These are phyloP conservation scores for Thinopyrum obtusiflorum DNA, from an alignment of 202 grass and related monocot genomes.

Conservation along the genomic window DNA sequence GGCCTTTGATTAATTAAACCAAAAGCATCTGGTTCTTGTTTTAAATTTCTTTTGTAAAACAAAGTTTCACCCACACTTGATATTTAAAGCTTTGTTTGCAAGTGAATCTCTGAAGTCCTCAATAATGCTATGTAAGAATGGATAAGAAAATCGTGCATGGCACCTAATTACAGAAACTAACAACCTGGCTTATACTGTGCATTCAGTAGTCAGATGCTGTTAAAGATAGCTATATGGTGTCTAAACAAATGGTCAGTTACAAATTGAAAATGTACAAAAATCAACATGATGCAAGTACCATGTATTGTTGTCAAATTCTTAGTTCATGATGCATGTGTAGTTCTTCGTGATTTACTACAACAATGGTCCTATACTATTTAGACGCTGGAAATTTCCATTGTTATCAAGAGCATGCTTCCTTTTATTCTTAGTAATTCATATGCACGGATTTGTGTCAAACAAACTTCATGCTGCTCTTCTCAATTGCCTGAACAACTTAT, in stretches of 20 bases:
- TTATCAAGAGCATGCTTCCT: background rate
- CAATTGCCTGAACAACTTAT: no score
- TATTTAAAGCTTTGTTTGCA: no score
- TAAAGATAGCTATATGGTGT: background rate
- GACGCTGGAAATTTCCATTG: background rate
- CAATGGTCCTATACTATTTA: background rate
- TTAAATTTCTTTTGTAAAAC: no score
- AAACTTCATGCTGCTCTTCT: no score
- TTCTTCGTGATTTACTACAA: background rate
- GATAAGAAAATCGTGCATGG: background rate
- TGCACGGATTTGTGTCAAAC: background rate
- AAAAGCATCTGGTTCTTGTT: no score
- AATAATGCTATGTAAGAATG: background rate
- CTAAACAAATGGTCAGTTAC: no score
- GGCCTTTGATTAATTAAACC: no score
- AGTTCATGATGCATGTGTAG: background rate
- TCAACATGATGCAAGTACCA: no score
- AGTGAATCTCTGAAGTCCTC: background rate
- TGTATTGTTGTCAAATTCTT: background rate
- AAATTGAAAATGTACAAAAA: no score
- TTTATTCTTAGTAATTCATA: background rate
- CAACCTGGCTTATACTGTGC: background rate
- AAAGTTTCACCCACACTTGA: no score
- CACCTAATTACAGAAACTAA: conserved; percentile 4
- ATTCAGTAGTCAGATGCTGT: background rate